Evolutionary conservation across 768 basidiomycete species (phyloP).

Genomic region (Auricularia sp.): DNA sequence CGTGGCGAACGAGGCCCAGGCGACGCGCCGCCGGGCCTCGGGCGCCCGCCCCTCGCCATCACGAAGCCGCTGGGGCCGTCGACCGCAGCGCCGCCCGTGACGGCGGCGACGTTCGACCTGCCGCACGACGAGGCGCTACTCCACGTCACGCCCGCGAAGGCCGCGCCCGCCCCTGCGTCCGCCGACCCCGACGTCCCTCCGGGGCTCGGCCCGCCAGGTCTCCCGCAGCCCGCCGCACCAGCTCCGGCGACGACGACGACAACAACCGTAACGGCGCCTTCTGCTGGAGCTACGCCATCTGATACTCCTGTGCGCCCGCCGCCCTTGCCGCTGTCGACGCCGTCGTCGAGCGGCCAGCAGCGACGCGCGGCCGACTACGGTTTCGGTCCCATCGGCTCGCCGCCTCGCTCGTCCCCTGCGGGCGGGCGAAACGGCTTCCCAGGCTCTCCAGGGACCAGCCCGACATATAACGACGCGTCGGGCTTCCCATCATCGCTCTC

Average conservation of each 20-base stretch:
- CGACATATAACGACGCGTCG: background rate
- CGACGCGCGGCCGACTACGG: conserved; percentile 34
- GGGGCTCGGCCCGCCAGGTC: background rate
- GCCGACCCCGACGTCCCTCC: background rate
- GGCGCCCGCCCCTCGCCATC: background rate
- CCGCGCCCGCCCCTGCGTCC: background rate
- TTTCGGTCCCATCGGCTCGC: conserved; percentile 78
- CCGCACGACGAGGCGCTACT: background rate
- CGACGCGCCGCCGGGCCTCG: conserved; percentile 1
- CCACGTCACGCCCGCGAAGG: background rate
- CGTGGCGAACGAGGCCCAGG: background rate
- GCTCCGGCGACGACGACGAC: background rate
- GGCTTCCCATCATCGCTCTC: background rate
- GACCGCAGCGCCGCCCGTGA: background rate
- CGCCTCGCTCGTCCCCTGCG: conserved; percentile 37
- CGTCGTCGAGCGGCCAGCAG: conserved; percentile 27
- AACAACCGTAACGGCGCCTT: background rate
- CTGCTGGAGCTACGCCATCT: background rate
- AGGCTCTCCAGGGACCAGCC: conserved; percentile 37
- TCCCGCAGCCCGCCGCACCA: background rate
- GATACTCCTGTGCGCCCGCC: conserved; percentile 17
- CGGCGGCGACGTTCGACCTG: background rate
- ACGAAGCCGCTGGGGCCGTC: background rate
- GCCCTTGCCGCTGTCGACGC: conserved; percentile 42
- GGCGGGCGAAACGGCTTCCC: conserved; percentile 28